Base-by-base conservation (phyloP, 495 filamentous ascomycete genomes). In the Ascodesmis nigricans region DNA sequence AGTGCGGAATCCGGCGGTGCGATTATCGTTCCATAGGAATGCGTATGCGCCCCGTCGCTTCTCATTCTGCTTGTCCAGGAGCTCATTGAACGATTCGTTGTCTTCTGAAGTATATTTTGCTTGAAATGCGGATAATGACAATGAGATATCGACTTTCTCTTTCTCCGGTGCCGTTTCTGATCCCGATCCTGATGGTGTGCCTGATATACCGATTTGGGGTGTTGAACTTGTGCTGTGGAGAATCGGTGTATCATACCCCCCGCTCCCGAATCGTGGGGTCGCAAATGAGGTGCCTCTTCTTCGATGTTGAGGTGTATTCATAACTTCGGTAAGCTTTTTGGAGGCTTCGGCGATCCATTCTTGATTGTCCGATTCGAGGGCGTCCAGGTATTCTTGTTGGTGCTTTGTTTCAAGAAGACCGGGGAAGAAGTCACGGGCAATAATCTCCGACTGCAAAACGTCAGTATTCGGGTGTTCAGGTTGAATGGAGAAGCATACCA, bases 391-490 rank as follows among this genome's bases (percentile, higher is more conserved):
- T 43, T 97, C 87, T 45, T 83, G 72, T 47, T 91, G 81, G 2
- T 70, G 69, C 40, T 91, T 69, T 19, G 68, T 71, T 46, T 95
- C 83, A 0, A 83, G 60, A 0, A 97, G 63, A 2, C 83, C 87
- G 0, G 87, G 87, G 53, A 93, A 97, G 63, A 87, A 97, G 57
- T 97, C 90, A 24, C 90, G 78, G 19, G 78, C 77, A 35, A 95
- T 92, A 44, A 97, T 95, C 31, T 92, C 74, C 1, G 84, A 91
- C 48, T 50, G 20, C 20, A 20, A 5, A n/a, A 17, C n/a, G 27
- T 10, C 10, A 22, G 25, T 21, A 11, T 41, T 23, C 34, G 36
- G 8, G 25, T 10, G 15, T 6, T 10, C 9, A 41, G 21, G 34
- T 3, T 7, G 4, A 2, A 5, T 10, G 30, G 34, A 7, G 27